Evolutionary conservation across 345 rosid species (phyloP).

Genomic region (Sisymbrium altissimum): DNA sequence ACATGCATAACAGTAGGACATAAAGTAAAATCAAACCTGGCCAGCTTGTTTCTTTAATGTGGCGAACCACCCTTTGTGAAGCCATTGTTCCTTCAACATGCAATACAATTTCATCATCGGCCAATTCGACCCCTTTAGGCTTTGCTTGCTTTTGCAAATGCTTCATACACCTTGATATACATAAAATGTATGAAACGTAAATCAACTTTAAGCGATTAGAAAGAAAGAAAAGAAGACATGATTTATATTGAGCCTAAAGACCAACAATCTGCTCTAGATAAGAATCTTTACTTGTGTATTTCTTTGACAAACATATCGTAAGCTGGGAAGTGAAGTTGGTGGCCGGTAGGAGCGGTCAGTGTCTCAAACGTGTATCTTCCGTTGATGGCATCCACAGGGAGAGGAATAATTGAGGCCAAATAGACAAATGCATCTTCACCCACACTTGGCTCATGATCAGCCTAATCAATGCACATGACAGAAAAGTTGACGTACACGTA

Average conservation of each 20-base stretch:
- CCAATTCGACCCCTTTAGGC: constrained; percentile 70
- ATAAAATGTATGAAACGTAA: neutral
- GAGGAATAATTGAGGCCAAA: constrained; percentile 66
- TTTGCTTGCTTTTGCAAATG: constrained; percentile 67
- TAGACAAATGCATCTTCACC: constrained; percentile 86
- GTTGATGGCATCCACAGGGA: constrained; percentile 60
- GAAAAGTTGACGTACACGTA: neutral
- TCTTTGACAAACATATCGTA: constrained; percentile 72
- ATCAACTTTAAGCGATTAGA: neutral
- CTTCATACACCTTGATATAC: constrained; percentile 52
- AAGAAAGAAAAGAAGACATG: neutral
- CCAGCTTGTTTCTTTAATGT: constrained; percentile 84
- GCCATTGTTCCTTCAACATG: constrained; percentile 89
- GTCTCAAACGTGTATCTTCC: constrained; percentile 87
- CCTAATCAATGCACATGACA: constrained; percentile 44
- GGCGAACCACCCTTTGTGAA: constrained; percentile 80
- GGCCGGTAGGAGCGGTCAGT: constrained; percentile 65
- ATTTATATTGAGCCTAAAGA: neutral
- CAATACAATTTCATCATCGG: constrained; percentile 77
- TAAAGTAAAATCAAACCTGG: constrained; percentile 50
- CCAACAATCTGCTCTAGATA: neutral
- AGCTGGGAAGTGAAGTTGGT: constrained; percentile 75
- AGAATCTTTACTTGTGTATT: constrained; percentile 53
- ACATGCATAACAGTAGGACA: neutral
- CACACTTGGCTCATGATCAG: constrained; percentile 60